Conservation (phyloP, 2,329 filamentous ascomycete species). For the Laburnicola sp. region DNA sequence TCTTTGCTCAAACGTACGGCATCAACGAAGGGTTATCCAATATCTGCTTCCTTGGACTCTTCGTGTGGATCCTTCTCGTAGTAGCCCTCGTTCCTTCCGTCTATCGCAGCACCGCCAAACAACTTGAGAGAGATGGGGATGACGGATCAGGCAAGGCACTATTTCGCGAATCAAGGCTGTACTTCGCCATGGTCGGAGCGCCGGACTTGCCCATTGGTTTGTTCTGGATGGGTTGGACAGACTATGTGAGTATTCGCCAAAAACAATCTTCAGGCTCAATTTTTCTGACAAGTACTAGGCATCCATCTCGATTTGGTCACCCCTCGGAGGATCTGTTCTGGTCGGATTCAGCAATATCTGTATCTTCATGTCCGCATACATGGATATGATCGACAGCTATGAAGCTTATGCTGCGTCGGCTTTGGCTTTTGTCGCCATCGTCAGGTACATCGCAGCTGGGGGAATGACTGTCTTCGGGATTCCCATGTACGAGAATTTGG, state of each 20-base stretch:
- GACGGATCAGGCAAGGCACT: constrained; percentile 45
- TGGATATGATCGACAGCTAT: constrained; percentile 63
- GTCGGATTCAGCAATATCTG: constrained; percentile 57
- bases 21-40: constrained; percentile 52
- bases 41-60: constrained; percentile 54
- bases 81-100: constrained; percentile 50
- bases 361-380: constrained; percentile 55
- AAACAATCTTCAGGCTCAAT: constrained; percentile 8
- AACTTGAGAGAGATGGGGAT: constrained; percentile 48
- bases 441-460: constrained; percentile 47
- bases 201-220: constrained; percentile 56
- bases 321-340: constrained; percentile 54
- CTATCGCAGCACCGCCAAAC: constrained; percentile 49
- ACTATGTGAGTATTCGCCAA: constrained; percentile 30
- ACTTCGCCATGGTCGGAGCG: constrained; percentile 56
- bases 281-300: too few species aligned
- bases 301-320: constrained; percentile 56
- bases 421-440: constrained; percentile 47
- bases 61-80: constrained; percentile 47
- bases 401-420: constrained; percentile 57
- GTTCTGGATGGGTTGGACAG: constrained; percentile 64
- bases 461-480: constrained; percentile 47
- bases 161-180: constrained; percentile 58
- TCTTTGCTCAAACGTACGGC: constrained; percentile 56
- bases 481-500: constrained; percentile 47